Percentiles rank a stretch among this genome's conserved stretches.
Conservation (phyloP, 768 basidiomycete genomes). For the Lactarius psammicola region DNA sequence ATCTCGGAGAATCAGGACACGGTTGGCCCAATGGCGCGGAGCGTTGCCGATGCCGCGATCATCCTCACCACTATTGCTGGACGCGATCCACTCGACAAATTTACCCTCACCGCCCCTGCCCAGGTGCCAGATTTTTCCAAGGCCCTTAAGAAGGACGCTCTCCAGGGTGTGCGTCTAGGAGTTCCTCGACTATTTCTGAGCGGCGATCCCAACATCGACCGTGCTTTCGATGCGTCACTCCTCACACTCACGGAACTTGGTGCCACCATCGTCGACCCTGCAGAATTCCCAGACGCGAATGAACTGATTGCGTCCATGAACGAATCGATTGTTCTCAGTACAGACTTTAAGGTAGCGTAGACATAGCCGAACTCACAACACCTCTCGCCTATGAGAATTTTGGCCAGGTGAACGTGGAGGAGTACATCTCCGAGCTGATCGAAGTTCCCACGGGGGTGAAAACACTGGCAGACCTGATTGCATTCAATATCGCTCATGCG, state of each 20-base stretch:
- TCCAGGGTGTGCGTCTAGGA: slow-evolving; percentile 48
- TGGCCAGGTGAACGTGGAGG: slow-evolving; percentile 49
- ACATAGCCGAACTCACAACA: no score
- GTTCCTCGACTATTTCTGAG: slow-evolving; percentile 43
- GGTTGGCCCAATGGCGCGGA: slow-evolving; percentile 56
- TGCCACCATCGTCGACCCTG: slow-evolving; percentile 59
- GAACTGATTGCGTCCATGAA: slow-evolving; percentile 47
- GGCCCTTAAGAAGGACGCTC: slow-evolving; percentile 48
- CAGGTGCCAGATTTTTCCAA: slow-evolving; percentile 55
- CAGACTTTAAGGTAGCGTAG: slow-evolving; percentile 56
- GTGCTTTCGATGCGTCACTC: slow-evolving; percentile 44
- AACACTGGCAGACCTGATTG: slow-evolving; percentile 55
- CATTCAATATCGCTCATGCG: slow-evolving; percentile 53
- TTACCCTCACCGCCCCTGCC: slow-evolving; percentile 45
- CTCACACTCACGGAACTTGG: slow-evolving; percentile 41
- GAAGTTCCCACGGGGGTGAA: slow-evolving; percentile 57
- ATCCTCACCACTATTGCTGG: slow-evolving; percentile 51
- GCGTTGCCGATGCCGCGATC: slow-evolving; percentile 53
- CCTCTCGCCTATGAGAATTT: background rate
- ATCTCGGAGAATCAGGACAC: slow-evolving; percentile 59
- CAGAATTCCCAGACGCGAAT: slow-evolving; percentile 55
- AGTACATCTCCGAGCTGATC: slow-evolving; percentile 47
- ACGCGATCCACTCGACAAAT: slow-evolving; percentile 43
- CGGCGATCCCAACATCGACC: slow-evolving; percentile 31
- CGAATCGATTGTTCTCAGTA: slow-evolving; percentile 51